Conservation (phyloP, 176 grass and related monocot genomes). For the Triticum turgidum region DNA sequence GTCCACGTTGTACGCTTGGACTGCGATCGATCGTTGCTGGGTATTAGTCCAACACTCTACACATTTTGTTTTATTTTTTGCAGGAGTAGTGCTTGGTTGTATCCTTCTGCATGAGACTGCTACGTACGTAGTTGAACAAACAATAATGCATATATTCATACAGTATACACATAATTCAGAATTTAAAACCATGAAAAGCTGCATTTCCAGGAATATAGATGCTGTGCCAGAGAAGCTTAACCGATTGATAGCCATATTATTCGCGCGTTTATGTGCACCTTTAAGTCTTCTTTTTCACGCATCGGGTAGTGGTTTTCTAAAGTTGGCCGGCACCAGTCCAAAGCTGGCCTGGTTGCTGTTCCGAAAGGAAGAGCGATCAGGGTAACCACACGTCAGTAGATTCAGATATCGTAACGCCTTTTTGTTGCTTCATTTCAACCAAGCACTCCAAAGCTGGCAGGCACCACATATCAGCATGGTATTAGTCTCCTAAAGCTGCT, state of each 20-base stretch:
- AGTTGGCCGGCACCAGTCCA: neutral
- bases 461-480: conserved; percentile 6
- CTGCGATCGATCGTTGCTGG: neutral
- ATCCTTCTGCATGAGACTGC: neutral
- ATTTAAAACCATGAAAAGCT: too few species aligned
- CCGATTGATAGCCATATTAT: too few species aligned
- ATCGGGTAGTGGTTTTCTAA: neutral
- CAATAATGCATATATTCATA: too few species aligned
- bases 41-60: neutral
- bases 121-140: too few species aligned
- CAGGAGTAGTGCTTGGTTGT: neutral
- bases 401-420: neutral
- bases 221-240: too few species aligned
- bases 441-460: conserved; percentile 13
- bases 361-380: neutral
- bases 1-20: neutral
- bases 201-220: too few species aligned
- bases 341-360: conserved; percentile 3
- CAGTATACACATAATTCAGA: too few species aligned
- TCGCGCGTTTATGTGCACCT: neutral
- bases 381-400: conserved; percentile 1
- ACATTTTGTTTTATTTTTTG: neutral
- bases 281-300: neutral
- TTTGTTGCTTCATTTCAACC: conserved; percentile 19
- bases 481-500: conserved; percentile 34